Conservation (phyloP, 768 basidiomycete species). For the Rhizopogon sp. region DNA sequence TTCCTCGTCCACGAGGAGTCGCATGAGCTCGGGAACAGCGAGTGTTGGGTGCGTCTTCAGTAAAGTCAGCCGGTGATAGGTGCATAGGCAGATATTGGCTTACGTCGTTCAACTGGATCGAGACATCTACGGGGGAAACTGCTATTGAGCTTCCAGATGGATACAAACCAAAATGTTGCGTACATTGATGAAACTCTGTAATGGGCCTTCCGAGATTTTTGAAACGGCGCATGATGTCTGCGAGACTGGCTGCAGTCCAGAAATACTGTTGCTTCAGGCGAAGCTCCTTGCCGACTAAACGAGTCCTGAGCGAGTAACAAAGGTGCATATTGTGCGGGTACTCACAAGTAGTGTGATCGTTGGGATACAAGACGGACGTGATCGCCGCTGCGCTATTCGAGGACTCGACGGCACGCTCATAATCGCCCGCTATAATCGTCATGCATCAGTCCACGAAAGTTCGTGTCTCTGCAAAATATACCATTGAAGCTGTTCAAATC, state of each 20-base stretch:
- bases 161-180: conserved; percentile 13
- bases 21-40: conserved; percentile 93
- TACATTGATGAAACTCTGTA: conserved; percentile 77
- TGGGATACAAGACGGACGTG: conserved; percentile 93
- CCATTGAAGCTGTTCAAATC: conserved; percentile 96
- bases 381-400: conserved; percentile 91
- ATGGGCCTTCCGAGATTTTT: conserved; percentile 84
- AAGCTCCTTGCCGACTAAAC: conserved; percentile 74
- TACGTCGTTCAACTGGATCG: conserved; percentile 94
- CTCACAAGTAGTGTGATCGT: conserved; percentile 77
- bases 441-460: not conserved
- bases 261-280: conserved; percentile 97
- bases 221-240: conserved; percentile 90
- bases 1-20: conserved; percentile 89
- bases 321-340: not conserved
- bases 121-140: conserved; percentile 48
- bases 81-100: conserved; percentile 13
- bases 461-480: conserved; percentile 19
- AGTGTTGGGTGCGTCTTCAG: conserved; percentile 90
- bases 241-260: conserved; percentile 85
- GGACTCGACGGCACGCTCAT: conserved; percentile 83
- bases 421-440: conserved; percentile 69
- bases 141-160: conserved; percentile 2
- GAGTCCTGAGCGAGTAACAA: not conserved
- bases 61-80: not conserved